Base-by-base conservation (phyloP, 805 yeast genomes). In the Starmerella asiatica region DNA sequence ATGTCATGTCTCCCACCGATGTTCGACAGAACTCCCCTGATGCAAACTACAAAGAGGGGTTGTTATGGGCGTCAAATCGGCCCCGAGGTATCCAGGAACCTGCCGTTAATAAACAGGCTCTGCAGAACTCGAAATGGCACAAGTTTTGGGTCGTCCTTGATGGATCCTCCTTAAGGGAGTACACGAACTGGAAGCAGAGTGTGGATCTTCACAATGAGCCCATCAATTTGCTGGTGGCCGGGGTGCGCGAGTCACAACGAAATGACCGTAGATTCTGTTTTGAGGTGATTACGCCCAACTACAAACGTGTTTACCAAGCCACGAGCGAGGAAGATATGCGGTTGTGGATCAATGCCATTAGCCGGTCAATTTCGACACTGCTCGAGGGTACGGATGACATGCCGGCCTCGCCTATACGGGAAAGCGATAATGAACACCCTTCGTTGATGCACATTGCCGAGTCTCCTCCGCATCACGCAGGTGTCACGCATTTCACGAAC, bases 71-170 rank as follows among this genome's bases (percentile, higher is more conserved):
- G 1, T 52, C 65, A 54, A 58, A 61, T 11, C 53, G 63, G 7
- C 65, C 69, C 7, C 59, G 56, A 1, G 58, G 58, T 11, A 45
- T 54, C 15, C 50, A 40, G 42, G 53, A 38, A 56, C 56, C 40
- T 27, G n/a, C 32, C 16, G 23, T 37, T 5, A 45, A 39, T 20
- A 39, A 45, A 32, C 47, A 37, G 26, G 5, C 17, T 6, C 56
- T 45, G 23, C 63, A 24, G 40, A 59, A 56, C 38, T 46, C 59
- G 16, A 64, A 63, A 3, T 85, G 94, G 95, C 93, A 83, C 56
- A 83, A 82, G 52, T 85, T 79, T 56, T 81, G 93, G 86, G 80
- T 84, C 1, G 81, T 76, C 0, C 62, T 83, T 36, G 68, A 71
- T 12, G 71, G 73, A n/a, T 85, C 88, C 2, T 69, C 67, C 42